A percentile compares a stretch with the other conserved stretches of the same genome.
Evolutionary conservation across 371 early-diverging fungal genomes (phyloP).

Genomic region (Mucor racemosus): DNA sequence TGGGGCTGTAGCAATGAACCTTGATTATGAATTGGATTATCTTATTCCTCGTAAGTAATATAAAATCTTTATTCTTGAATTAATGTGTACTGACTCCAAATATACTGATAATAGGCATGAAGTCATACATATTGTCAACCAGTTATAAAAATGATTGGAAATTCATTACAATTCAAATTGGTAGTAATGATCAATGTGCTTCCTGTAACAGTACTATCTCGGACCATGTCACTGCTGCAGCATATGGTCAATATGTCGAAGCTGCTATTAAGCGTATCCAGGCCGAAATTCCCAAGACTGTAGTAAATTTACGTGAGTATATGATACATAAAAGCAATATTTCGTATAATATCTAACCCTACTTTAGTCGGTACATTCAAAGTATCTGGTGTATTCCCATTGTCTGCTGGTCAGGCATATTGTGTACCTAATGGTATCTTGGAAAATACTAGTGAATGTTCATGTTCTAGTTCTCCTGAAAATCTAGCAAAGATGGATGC

Average conservation of each 20-base stretch:
- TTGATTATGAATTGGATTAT: constrained; percentile 36
- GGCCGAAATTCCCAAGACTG: constrained; percentile 29
- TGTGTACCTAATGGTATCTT: constrained; percentile 22
- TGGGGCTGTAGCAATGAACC: constrained; percentile 34
- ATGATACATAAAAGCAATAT: not conserved
- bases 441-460: constrained; percentile 22
- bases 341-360: not conserved
- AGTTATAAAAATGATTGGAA: constrained; percentile 33
- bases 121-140: constrained; percentile 7
- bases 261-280: constrained; percentile 29
- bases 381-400: constrained; percentile 24
- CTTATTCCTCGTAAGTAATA: constrained; percentile 33
- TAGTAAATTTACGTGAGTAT: constrained; percentile 32
- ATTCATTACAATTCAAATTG: constrained; percentile 35
- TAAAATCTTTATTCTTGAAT: not conserved
- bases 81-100: not conserved
- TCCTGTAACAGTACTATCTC: constrained; percentile 9
- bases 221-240: constrained; percentile 10
- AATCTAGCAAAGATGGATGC: constrained; percentile 26
- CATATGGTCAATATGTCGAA: constrained; percentile 34
- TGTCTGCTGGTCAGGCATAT: constrained; percentile 22
- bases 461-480: constrained; percentile 20
- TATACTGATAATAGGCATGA: constrained; percentile 14
- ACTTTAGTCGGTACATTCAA: constrained; percentile 28
- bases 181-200: constrained; percentile 38